Evolutionary conservation across 768 basidiomycete genomes (phyloP).

Genomic region (Cantharellus cinnabarinus): DNA sequence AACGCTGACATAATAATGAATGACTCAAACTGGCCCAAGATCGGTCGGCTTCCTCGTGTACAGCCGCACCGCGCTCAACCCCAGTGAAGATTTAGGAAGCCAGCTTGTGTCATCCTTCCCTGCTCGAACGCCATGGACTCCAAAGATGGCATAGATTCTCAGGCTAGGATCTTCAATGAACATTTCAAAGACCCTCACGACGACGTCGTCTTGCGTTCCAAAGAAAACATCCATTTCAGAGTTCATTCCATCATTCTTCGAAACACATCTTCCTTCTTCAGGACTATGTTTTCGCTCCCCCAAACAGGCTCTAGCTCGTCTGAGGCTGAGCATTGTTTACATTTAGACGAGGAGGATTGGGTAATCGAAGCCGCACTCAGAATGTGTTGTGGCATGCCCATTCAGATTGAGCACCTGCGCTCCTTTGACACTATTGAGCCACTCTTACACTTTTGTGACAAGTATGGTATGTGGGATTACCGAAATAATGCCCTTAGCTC

Average conservation of each 20-base stretch:
- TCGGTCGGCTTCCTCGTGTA: no score
- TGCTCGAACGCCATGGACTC: no score
- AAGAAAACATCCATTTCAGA: background rate
- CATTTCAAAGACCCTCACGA: background rate
- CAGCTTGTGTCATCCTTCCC: no score
- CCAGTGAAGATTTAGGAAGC: no score
- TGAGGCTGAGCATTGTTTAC: background rate
- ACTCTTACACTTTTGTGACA: background rate
- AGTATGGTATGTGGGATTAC: background rate
- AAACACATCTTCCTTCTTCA: background rate
- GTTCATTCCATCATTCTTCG: background rate
- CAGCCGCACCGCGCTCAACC: no score
- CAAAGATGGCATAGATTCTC: no score
- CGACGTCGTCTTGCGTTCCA: background rate
- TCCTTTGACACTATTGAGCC: background rate
- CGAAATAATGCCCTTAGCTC: no score
- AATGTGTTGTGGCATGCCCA: background rate
- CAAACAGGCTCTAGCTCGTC: background rate
- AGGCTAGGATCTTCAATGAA: no score
- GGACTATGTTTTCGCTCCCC: background rate
- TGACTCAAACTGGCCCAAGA: no score
- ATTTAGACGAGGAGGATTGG: background rate
- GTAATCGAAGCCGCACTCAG: background rate
- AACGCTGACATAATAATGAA: no score
- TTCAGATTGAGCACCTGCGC: background rate